Conservation (phyloP, 495 filamentous ascomycete species). For the Aspergillus egyptiacus region DNA sequence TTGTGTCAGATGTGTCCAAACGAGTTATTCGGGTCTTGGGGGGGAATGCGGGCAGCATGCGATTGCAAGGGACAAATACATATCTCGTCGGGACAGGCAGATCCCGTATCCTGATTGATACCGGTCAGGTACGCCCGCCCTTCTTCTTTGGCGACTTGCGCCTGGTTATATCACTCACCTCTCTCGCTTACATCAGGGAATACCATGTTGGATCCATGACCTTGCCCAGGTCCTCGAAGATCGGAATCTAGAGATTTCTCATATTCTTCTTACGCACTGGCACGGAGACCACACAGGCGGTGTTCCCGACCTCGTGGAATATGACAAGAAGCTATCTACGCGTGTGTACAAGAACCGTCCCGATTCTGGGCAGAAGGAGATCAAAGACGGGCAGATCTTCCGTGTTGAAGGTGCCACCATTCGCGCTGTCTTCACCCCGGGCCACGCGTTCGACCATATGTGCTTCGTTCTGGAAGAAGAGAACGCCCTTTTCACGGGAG, state of each 20-base stretch:
- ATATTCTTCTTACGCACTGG: constrained; percentile 74
- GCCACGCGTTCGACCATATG: constrained; percentile 43
- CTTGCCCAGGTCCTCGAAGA: constrained; percentile 20
- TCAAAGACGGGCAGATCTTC: constrained; percentile 36
- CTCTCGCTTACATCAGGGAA: constrained; percentile 23
- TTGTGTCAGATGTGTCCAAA: constrained; percentile 36
- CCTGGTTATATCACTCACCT: neutral
- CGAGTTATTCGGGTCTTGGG: constrained; percentile 48
- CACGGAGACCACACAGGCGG: constrained; percentile 75
- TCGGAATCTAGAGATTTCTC: constrained; percentile 44
- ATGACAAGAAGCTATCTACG: constrained; percentile 39
- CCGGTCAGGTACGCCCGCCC: constrained; percentile 30
- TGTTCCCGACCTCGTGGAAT: constrained; percentile 51
- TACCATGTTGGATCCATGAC: constrained; percentile 24
- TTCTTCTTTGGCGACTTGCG: neutral
- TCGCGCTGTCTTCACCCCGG: constrained; percentile 35
- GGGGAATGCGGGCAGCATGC: constrained; percentile 61
- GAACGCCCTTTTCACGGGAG: constrained; percentile 77
- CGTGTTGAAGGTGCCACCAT: constrained; percentile 36
- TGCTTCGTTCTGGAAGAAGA: constrained; percentile 50
- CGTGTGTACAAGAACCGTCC: constrained; percentile 44
- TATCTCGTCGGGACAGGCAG: constrained; percentile 68
- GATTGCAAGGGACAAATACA: constrained; percentile 64
- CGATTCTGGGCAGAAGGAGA: constrained; percentile 38
- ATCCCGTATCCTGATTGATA: constrained; percentile 61